phyloP scores from a whole-genome alignment of 1,139 yeast species.

The Geotrichum candidum region DNA sequence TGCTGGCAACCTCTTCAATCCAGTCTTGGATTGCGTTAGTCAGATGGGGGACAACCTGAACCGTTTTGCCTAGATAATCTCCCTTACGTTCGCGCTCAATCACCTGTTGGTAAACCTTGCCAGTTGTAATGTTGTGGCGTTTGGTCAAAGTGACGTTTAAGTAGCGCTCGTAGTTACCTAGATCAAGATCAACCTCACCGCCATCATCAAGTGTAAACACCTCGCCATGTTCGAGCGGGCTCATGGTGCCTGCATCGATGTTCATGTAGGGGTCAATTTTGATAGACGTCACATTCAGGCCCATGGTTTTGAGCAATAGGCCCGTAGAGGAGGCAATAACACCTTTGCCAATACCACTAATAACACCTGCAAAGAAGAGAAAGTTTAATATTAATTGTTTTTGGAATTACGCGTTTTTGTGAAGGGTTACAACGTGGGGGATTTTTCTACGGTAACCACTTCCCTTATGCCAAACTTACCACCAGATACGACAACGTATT shows the following conservation, averaged over 20 bases:
- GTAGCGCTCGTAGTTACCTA: conserved; percentile 97
- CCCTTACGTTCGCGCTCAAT: conserved; percentile 94
- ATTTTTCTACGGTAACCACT: conserved; percentile 1
- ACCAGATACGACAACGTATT: conserved; percentile 98
- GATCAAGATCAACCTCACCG: conserved; percentile 96
- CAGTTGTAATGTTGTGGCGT: conserved; percentile 96
- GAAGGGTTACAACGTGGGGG: not conserved
- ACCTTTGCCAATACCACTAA: conserved; percentile 98
- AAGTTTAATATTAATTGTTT: conserved; percentile 44
- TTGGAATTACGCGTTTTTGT: not conserved
- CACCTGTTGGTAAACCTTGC: conserved; percentile 90
- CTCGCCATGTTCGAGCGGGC: conserved; percentile 98
- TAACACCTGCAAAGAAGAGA: conserved; percentile 68
- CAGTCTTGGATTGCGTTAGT: conserved; percentile 97
- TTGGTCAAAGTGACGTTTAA: conserved; percentile 85
- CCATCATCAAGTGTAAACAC: conserved; percentile 97
- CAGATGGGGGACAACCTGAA: conserved; percentile 96
- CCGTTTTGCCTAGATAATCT: conserved; percentile 96
- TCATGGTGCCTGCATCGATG: conserved; percentile 99
- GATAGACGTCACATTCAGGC: conserved; percentile 93
- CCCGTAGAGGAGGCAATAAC: conserved; percentile 97
- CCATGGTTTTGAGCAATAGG: conserved; percentile 83
- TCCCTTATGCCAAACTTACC: conserved; percentile 38
- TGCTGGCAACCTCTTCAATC: conserved; percentile 86
- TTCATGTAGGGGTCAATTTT: conserved; percentile 98